These are phyloP conservation scores for Leishmania mexicana DNA, from an alignment of 208 protist genomes.

Conservation along the genomic window DNA sequence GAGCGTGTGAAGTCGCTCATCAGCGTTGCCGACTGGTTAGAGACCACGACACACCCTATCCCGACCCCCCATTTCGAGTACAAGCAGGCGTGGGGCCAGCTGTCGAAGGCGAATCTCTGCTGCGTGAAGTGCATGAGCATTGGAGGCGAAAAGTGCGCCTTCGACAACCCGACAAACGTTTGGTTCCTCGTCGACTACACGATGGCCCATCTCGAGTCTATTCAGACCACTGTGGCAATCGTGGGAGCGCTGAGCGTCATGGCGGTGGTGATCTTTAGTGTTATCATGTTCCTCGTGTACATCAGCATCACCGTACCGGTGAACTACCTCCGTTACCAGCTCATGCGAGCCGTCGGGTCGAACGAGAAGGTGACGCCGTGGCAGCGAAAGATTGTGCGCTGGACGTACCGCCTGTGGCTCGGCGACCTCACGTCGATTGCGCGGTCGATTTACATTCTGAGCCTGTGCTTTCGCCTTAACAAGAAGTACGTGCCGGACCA, in stretches of 20 bases:
- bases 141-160: conserved; percentile 28
- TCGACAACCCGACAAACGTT: conserved; percentile 58
- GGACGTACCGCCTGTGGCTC: conserved; percentile 62
- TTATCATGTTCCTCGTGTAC: conserved; percentile 61
- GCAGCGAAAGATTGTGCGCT: conserved; percentile 36
- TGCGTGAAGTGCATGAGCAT: conserved; percentile 55
- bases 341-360: conserved; percentile 53
- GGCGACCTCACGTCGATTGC: conserved; percentile 71
- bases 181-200: conserved; percentile 63
- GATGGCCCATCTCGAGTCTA: conserved; percentile 12
- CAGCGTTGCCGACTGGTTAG: neutral
- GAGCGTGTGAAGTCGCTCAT: neutral
- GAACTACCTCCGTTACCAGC: conserved; percentile 59
- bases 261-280: conserved; percentile 56
- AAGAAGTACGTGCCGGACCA: conserved; percentile 89
- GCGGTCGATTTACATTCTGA: conserved; percentile 65
- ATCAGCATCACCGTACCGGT: conserved; percentile 79
- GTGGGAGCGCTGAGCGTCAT: conserved; percentile 52
- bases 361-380: conserved; percentile 27
- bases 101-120: conserved; percentile 54
- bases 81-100: conserved; percentile 41
- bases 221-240: conserved; percentile 28
- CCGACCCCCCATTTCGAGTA: conserved; percentile 42
- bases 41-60: conserved; percentile 19
- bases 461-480: conserved; percentile 74